Evolutionary conservation across 208 protist species (phyloP).

Genomic region (Wallacemonas rigidus): DNA sequence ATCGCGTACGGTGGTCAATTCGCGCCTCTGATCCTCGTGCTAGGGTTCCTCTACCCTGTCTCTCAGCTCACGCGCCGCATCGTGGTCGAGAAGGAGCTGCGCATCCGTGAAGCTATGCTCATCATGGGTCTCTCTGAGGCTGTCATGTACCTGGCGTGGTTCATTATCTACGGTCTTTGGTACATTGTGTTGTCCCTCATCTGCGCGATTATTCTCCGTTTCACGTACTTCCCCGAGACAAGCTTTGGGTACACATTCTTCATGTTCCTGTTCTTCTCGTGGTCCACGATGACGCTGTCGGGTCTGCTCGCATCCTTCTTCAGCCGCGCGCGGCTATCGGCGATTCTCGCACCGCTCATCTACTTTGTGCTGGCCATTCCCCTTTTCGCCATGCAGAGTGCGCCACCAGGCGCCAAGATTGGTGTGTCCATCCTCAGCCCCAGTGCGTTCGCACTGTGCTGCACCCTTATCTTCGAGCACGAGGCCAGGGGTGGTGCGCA

Average conservation of each 20-base stretch:
- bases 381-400: slow-evolving; percentile 34
- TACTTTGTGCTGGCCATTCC: slow-evolving; percentile 43
- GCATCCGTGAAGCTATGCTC: slow-evolving; percentile 59
- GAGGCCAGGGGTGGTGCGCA: slow-evolving; percentile 25
- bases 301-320: slow-evolving; percentile 48
- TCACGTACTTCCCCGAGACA: slow-evolving; percentile 31
- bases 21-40: slow-evolving; percentile 40
- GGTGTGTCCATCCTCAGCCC: slow-evolving; percentile 38
- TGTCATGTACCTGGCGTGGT: slow-evolving; percentile 47
- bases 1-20: slow-evolving; percentile 28
- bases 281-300: slow-evolving; percentile 40
- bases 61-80: slow-evolving; percentile 43
- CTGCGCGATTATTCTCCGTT: slow-evolving; percentile 39
- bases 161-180: slow-evolving; percentile 33
- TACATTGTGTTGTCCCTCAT: slow-evolving; percentile 39
- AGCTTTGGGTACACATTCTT: slow-evolving; percentile 55
- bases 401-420: slow-evolving; percentile 17
- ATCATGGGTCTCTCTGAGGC: slow-evolving; percentile 62
- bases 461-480: slow-evolving; percentile 27
- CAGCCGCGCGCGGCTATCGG: slow-evolving; percentile 38
- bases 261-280: slow-evolving; percentile 46
- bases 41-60: slow-evolving; percentile 54
- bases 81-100: slow-evolving; percentile 59
- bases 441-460: slow-evolving; percentile 27
- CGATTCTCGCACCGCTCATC: slow-evolving; percentile 44